phyloP scores from a whole-genome alignment of 2,329 filamentous ascomycete genomes.

The Raffaelea albimanens region DNA sequence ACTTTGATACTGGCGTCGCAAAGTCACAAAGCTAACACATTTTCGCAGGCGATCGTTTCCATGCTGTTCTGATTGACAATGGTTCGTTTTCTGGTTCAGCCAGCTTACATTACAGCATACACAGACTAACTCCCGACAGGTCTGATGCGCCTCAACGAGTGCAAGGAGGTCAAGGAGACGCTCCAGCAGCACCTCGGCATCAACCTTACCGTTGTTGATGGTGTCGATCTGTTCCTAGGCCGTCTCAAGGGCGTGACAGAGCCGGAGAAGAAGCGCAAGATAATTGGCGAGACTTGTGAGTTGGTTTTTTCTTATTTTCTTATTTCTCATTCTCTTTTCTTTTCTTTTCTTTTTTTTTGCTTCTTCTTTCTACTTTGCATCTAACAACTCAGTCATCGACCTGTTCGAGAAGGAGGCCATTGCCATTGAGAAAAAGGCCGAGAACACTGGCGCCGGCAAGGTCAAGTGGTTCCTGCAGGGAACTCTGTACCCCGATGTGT shows the following conservation, averaged over 20 bases:
- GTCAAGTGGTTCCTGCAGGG: conserved; percentile 85
- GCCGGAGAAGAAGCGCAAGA: conserved; percentile 65
- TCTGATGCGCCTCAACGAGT: conserved; percentile 73
- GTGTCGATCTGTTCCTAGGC: conserved; percentile 64
- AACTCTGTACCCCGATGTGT: conserved; percentile 37
- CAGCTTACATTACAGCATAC: too few species aligned
- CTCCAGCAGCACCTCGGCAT: conserved; percentile 74
- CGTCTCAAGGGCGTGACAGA: conserved; percentile 65
- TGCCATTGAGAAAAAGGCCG: conserved; percentile 59
- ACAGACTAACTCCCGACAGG: conserved; percentile 5
- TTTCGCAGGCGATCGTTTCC: conserved; percentile 57
- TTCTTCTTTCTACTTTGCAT: too few species aligned
- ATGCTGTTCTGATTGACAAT: conserved; percentile 63
- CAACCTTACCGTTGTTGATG: conserved; percentile 82
- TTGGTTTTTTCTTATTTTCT: background rate
- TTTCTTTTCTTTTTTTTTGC: conserved; percentile 4
- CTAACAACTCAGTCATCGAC: conserved; percentile 26
- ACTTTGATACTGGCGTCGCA: background rate
- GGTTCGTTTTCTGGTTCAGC: conserved; percentile 30
- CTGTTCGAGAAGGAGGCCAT: conserved; percentile 72
- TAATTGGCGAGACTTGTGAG: conserved; percentile 62
- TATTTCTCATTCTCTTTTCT: background rate
- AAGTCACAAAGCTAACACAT: background rate
- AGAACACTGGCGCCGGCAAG: conserved; percentile 60
- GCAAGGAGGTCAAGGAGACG: conserved; percentile 68